Conservation (phyloP, 805 yeast species). For the Zygosaccharomyces rouxii region DNA sequence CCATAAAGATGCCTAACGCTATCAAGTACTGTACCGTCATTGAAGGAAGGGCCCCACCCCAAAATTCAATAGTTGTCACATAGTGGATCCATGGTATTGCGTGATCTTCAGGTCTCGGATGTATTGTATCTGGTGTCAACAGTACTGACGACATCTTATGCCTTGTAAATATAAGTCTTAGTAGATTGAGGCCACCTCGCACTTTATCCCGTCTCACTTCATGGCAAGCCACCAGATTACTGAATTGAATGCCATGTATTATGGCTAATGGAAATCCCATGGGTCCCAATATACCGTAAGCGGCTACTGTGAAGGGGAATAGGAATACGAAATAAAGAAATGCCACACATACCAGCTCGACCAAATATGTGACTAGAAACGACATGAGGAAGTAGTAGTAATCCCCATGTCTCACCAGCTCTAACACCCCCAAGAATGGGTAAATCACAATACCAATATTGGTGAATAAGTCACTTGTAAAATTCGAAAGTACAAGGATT, state of each 20-base stretch:
- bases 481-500: background rate
- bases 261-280: constrained; percentile 9
- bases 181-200: background rate
- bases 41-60: constrained; percentile 1
- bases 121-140: constrained; percentile 3
- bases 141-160: constrained; percentile 2
- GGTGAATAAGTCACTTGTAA: constrained; percentile 1
- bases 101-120: background rate
- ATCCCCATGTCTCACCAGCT: constrained; percentile 6
- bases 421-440: constrained; percentile 9
- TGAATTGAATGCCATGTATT: constrained; percentile 8
- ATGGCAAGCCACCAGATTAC: constrained; percentile 12
- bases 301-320: constrained; percentile 8
- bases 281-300: constrained; percentile 12
- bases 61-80: constrained; percentile 1
- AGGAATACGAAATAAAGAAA: constrained; percentile 8
- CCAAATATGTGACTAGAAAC: constrained; percentile 6
- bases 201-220: constrained; percentile 7
- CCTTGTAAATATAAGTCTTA: constrained; percentile 2
- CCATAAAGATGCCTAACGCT: background rate
- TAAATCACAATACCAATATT: constrained; percentile 5
- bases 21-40: background rate
- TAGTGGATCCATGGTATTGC: background rate
- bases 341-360: constrained; percentile 1
- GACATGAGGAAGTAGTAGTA: constrained; percentile 7